phyloP scores from a whole-genome alignment of 1,284 basidiomycete genomes.

The Moesziomyces globuligerus region DNA sequence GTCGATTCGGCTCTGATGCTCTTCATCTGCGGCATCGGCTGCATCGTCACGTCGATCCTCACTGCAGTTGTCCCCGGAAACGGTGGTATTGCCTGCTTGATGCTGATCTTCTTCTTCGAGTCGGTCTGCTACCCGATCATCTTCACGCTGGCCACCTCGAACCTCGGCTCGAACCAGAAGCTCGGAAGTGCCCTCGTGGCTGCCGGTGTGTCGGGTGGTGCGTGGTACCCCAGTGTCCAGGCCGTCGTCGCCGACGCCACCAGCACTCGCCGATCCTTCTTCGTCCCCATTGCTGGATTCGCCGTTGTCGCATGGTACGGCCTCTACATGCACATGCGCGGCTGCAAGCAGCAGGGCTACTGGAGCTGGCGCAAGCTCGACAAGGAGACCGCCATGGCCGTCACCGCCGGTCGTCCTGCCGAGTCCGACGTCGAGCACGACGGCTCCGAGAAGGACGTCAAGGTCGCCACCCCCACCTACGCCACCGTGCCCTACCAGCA shows the following conservation, averaged over 20 bases:
- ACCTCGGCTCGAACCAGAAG: slow-evolving; percentile 46
- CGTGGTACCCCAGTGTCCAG: slow-evolving; percentile 79
- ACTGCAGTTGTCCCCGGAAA: slow-evolving; percentile 72
- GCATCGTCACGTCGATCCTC: slow-evolving; percentile 72
- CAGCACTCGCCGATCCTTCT: slow-evolving; percentile 30
- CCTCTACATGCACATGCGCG: slow-evolving; percentile 39
- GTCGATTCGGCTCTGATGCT: slow-evolving; percentile 77
- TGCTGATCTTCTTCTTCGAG: slow-evolving; percentile 80
- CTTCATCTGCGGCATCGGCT: slow-evolving; percentile 67
- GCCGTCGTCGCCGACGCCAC: slow-evolving; percentile 74
- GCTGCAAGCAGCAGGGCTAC: slow-evolving; percentile 24
- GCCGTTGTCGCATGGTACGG: slow-evolving; percentile 35
- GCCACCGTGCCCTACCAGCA: slow-evolving; percentile 22
- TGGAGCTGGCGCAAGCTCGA: slow-evolving; percentile 41
- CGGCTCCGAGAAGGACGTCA: slow-evolving; percentile 33
- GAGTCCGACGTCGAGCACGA: slow-evolving; percentile 18
- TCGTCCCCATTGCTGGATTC: slow-evolving; percentile 36
- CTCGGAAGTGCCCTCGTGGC: slow-evolving; percentile 39
- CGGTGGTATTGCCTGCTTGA: slow-evolving; percentile 75
- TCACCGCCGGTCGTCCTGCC: slow-evolving; percentile 4
- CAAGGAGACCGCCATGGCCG: slow-evolving; percentile 22
- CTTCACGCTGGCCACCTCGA: slow-evolving; percentile 77
- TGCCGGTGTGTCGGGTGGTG: slow-evolving; percentile 77
- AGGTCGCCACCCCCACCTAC: slow-evolving; percentile 18
- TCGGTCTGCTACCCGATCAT: slow-evolving; percentile 70